Evolutionary conservation across 306 rosid genomes (phyloP), one percentile per base, ranked within the genome.

Genomic region (Cicer yamashitae): DNA sequence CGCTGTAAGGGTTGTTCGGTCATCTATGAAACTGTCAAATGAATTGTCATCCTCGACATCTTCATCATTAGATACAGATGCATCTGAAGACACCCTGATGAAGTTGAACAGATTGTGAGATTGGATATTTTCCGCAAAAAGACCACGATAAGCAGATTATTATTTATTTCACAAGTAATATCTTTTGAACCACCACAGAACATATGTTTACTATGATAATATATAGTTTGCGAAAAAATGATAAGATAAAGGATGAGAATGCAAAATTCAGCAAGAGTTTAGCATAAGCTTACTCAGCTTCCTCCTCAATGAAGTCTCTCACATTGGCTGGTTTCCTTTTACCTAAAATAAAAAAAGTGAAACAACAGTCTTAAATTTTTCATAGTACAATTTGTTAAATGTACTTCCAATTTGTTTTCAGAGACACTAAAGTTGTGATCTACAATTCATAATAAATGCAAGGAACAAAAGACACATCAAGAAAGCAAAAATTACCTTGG

Each of bases 1-100:
- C n/a, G 79, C 83, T 25, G 93, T 85, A 78, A 78, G 79, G 84
- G 79, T 87, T 71, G 81, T 83, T 78, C 90, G 75, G 86, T 94
- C 98, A 87, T 94, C 98, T 83, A 94, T 94, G 90, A 94, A 94
- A 84, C 96, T 90, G 81, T 90, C 91, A 63, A 61, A 37, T 43
- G 97, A 89, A 79, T 84, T 22, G 71, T 67, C 79, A 17, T 87
- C 86, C 77, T 79, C 89, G 10, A 76, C 94, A 84, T 87, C 97
- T 80, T 94, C 97, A 41, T 90, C 94, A 47, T 79, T 90, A 73
- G 96, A 91, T 56, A 78, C 61, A 77, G 70, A 82, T 45, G 86
- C 79, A 53, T 91, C 97, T 38, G 87, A 79, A 77, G 94, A 90
- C 22, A 88, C 96, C 91, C 98, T 87, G 82, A 25, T 43, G 53